Base-by-base conservation (phyloP, 1,284 basidiomycete species). In the Cutaneotrichosporon mucoides region DNA sequence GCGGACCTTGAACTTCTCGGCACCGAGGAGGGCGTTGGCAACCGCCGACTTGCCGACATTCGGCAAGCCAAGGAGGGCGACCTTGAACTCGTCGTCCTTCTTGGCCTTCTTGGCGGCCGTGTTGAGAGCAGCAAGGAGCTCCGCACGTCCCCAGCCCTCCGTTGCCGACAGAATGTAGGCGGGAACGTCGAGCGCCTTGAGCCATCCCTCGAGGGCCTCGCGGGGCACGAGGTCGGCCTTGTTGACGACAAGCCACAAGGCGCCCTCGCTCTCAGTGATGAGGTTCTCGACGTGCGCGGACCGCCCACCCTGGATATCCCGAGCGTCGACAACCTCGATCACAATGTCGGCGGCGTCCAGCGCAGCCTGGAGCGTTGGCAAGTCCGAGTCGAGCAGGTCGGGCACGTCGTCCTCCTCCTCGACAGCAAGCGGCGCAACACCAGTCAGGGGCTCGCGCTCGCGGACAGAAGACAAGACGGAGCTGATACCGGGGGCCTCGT, bases 141-240 rank as follows among this genome's bases (percentile, higher is more conserved):
- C 64, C 0, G 60, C 58, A 24, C 62, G 55, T 13, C 75, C 77
- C 43, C 77, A 60, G 15, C 60, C 36, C 11, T 67, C 57, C 12
- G 55, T 55, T 0, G 63, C 33, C n/a, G 66, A 72, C 35, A 96
- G 95, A 11, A 91, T 82, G 54, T 90, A 79, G 1, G 89, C 88
- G 1, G 88, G 87, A 66, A 88, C 82, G 34, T 86, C 82, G 33
- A 98, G 81, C 57, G 85, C 81, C 24, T 80, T 69, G 24, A 88
- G 80, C 95, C 95, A 98, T 4, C 85, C 81, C 50, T 84, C 80
- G 8, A 94, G 83, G 47, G 88, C 82, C 73, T 94, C 90, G 42
- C 86, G 84, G 13, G 95, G 92, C 52, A 90, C 89, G 12, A 87
- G 81, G 75, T 96, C 92, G 66, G 89, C 88, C 81, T 96, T 96